Conservation (phyloP, 768 basidiomycete genomes). For the Russula lepida region DNA sequence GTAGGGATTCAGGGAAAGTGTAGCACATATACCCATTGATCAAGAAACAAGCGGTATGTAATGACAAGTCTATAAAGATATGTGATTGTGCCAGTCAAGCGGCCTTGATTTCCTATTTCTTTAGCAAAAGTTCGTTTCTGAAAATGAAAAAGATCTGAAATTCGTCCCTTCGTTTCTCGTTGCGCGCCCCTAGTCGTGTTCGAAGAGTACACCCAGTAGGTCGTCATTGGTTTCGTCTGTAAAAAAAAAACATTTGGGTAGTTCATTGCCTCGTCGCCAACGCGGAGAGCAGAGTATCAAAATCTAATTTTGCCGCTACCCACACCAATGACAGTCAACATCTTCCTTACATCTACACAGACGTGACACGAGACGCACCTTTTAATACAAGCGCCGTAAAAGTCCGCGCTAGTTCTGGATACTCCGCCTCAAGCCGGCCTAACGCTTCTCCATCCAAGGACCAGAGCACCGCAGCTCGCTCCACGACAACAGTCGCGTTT, state of each 20-base stretch:
- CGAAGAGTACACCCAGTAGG: too few relatives aligned
- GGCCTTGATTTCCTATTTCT: background rate
- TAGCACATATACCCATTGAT: background rate
- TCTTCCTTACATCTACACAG: background rate
- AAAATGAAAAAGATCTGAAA: too few relatives aligned
- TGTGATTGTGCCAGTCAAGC: background rate
- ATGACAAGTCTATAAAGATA: conserved; percentile 5
- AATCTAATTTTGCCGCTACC: conserved; percentile 56
- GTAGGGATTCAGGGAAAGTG: background rate
- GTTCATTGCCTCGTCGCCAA: conserved; percentile 36
- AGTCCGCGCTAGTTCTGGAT: conserved; percentile 53
- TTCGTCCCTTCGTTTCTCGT: too few relatives aligned
- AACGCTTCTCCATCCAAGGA: conserved; percentile 55
- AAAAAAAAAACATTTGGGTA: background rate
- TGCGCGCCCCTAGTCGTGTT: too few relatives aligned
- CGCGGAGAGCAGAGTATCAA: conserved; percentile 51
- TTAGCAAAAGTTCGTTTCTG: background rate
- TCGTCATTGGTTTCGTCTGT: background rate
- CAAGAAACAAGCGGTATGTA: background rate
- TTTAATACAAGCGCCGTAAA: conserved; percentile 68
- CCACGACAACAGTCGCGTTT: conserved; percentile 81
- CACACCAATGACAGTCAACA: background rate
- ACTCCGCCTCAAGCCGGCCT: conserved; percentile 53
- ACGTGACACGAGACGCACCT: conserved; percentile 39
- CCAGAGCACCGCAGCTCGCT: conserved; percentile 76